phyloP scores from a whole-genome alignment of 2,329 filamentous ascomycete genomes.

The Ophiocordyceps camponoti-saundersi region DNA sequence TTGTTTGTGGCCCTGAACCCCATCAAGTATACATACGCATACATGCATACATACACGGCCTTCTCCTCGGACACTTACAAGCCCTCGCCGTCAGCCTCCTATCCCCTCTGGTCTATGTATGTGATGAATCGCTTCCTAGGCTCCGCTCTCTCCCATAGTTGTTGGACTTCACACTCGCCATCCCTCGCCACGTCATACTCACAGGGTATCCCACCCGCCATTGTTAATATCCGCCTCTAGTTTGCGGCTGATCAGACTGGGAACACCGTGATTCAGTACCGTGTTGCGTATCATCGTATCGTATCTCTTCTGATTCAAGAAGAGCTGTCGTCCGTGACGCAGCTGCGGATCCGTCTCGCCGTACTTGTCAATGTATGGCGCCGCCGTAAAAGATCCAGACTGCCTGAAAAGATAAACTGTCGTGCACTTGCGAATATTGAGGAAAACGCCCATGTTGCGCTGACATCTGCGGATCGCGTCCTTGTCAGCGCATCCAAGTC shows the following conservation, averaged over 20 bases:
- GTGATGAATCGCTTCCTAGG: too few species aligned
- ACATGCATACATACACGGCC: not conserved
- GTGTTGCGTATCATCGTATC: slow-evolving; percentile 72
- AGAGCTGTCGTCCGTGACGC: slow-evolving; percentile 72
- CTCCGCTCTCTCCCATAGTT: too few species aligned
- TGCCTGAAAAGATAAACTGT: slow-evolving; percentile 71
- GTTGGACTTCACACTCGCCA: too few species aligned
- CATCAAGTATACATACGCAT: too few species aligned
- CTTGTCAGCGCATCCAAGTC: not conserved
- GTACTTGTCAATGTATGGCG: slow-evolving; percentile 90
- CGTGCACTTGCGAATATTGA: slow-evolving; percentile 93
- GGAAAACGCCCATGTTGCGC: slow-evolving; percentile 77
- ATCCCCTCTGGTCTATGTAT: too few species aligned
- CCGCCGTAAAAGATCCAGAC: slow-evolving; percentile 69
- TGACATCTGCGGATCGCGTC: slow-evolving; percentile 52
- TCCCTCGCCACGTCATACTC: not conserved
- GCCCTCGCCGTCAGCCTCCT: not conserved
- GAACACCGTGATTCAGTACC: slow-evolving; percentile 76
- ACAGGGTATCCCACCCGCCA: slow-evolving; percentile 78
- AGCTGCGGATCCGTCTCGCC: slow-evolving; percentile 91
- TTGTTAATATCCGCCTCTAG: slow-evolving; percentile 93
- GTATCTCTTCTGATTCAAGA: slow-evolving; percentile 85
- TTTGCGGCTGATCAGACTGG: slow-evolving; percentile 75
- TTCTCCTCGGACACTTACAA: not conserved
- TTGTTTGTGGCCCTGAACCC: too few species aligned